Conservation (phyloP, 1,139 yeast genomes). For the Yamadazyma oceani region DNA sequence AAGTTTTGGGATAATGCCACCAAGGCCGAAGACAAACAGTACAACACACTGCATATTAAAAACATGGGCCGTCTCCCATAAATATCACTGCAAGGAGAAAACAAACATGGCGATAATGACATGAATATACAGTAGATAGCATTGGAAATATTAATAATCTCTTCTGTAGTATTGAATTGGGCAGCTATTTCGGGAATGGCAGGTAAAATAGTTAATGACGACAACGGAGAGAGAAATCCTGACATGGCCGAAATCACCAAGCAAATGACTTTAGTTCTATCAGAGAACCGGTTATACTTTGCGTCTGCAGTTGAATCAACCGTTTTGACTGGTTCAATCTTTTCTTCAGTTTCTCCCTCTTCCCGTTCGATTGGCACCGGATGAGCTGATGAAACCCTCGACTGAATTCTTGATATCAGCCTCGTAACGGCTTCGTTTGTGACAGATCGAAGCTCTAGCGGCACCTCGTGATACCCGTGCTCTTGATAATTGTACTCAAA, state of each 20-base stretch:
- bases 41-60: slow-evolving; percentile 33
- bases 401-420: slow-evolving; percentile 19
- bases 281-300: slow-evolving; percentile 8
- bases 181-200: slow-evolving; percentile 50
- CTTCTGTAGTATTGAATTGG: slow-evolving; percentile 43
- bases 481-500: background rate
- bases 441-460: slow-evolving; percentile 17
- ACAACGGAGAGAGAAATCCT: slow-evolving; percentile 41
- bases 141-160: slow-evolving; percentile 46
- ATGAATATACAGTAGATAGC: slow-evolving; percentile 50
- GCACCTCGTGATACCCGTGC: slow-evolving; percentile 13
- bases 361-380: no score
- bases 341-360: no score
- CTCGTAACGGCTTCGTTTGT: slow-evolving; percentile 21
- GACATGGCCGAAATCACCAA: slow-evolving; percentile 18
- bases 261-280: slow-evolving; percentile 7
- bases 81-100: slow-evolving; percentile 48
- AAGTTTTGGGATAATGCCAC: slow-evolving; percentile 48
- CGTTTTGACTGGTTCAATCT: background rate
- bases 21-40: slow-evolving; percentile 32
- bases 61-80: slow-evolving; percentile 50
- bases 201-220: slow-evolving; percentile 46
- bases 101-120: slow-evolving; percentile 50
- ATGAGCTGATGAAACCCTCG: slow-evolving; percentile 11
- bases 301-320: background rate